Conservation (phyloP, 495 filamentous ascomycete species). For the Penicillium canescens region DNA sequence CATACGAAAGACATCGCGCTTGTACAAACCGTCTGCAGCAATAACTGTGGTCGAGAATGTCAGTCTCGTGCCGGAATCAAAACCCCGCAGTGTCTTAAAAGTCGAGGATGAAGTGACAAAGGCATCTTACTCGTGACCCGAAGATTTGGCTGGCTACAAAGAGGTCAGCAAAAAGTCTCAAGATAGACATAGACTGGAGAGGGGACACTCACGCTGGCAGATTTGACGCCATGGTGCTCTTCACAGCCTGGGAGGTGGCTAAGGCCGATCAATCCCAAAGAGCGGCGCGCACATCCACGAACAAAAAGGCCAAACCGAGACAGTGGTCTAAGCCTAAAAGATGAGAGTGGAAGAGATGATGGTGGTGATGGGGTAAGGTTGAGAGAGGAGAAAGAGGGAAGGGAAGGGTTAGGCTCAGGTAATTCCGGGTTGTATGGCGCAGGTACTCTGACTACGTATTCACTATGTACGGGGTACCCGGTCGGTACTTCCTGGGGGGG, state of each 20-base stretch:
- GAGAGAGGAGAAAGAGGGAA: slow-evolving; percentile 23
- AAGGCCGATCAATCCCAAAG: slow-evolving; percentile 45
- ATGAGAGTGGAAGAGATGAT: slow-evolving; percentile 9
- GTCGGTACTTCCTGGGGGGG: slow-evolving; percentile 25
- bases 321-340: slow-evolving; percentile 15
- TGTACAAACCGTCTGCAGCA: slow-evolving; percentile 97
- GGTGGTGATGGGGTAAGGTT: slow-evolving; percentile 17
- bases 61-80: slow-evolving; percentile 16
- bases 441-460: slow-evolving; percentile 26
- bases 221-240: slow-evolving; percentile 57
- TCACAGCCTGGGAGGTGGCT: slow-evolving; percentile 30
- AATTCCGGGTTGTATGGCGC: slow-evolving; percentile 15
- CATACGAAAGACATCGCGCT: slow-evolving; percentile 95
- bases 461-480: slow-evolving; percentile 18
- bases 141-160: slow-evolving; percentile 57
- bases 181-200: slow-evolving; percentile 4
- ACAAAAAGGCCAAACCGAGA: slow-evolving; percentile 18
- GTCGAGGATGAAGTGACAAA: slow-evolving; percentile 11
- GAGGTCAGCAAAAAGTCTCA: slow-evolving; percentile 28
- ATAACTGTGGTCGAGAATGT: slow-evolving; percentile 65
- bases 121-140: slow-evolving; percentile 61
- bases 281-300: slow-evolving; percentile 45
- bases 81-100: slow-evolving; percentile 24
- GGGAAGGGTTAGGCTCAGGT: slow-evolving; percentile 20
- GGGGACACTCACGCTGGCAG: slow-evolving; percentile 54